These are phyloP conservation scores for Trichophyton rubrum DNA, from an alignment of 2,329 filamentous ascomycete genomes.

Conservation along the genomic window DNA sequence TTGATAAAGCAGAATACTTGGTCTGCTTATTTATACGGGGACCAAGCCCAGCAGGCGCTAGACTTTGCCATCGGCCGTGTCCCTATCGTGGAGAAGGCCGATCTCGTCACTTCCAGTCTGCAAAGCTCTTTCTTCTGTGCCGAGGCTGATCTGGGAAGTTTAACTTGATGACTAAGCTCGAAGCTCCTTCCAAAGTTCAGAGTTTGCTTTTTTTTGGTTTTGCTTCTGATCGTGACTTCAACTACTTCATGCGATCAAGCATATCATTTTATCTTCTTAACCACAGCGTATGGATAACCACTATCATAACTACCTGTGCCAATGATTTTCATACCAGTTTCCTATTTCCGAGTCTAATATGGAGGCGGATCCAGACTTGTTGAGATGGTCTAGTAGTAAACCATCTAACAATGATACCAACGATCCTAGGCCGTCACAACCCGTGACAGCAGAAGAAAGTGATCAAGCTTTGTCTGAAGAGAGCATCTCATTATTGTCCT, in stretches of 20 bases:
- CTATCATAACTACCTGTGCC: background rate
- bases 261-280: background rate
- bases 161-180: background rate
- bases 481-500: background rate
- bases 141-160: background rate
- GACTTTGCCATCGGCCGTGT: background rate
- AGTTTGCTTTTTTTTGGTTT: no score
- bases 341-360: background rate
- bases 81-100: background rate
- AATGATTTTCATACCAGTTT: background rate
- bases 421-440: slow-evolving; percentile 14
- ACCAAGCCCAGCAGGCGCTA: background rate
- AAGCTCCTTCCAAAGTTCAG: background rate
- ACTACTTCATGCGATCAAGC: background rate
- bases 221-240: no score
- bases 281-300: background rate
- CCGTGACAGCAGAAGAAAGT: slow-evolving; percentile 6
- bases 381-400: background rate
- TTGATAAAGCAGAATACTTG: no score
- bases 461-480: background rate
- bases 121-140: background rate
- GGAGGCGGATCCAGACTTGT: background rate
- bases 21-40: background rate
- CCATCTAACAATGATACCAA: slow-evolving; percentile 11
- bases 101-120: background rate